These are phyloP conservation scores for Penicillium sp. DNA, from an alignment of 2,329 filamentous ascomycete genomes.

Conservation along the genomic window DNA sequence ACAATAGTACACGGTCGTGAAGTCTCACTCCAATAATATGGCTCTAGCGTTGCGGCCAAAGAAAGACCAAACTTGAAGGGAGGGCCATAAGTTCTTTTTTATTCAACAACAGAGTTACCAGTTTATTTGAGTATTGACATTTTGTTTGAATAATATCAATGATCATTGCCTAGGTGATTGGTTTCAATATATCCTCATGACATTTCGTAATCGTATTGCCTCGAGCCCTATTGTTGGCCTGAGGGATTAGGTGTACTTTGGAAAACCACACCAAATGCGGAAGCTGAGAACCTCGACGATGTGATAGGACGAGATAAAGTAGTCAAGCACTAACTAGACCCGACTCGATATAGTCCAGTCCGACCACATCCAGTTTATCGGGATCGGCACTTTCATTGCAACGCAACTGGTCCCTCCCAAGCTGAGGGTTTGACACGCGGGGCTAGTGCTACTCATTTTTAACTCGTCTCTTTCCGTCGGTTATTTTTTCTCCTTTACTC, in stretches of 20 bases:
- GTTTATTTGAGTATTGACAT: too few species aligned
- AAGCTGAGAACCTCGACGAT: neutral
- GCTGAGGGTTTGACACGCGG: slow-evolving; percentile 8
- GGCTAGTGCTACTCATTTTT: slow-evolving; percentile 5
- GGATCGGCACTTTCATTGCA: slow-evolving; percentile 20
- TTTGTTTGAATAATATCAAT: too few species aligned
- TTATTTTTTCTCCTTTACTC: neutral
- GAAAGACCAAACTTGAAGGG: too few species aligned
- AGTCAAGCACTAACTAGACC: slow-evolving; percentile 18
- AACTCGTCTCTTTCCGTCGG: neutral
- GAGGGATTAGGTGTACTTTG: neutral
- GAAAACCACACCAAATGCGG: neutral
- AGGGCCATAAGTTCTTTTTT: too few species aligned
- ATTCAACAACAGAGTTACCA: too few species aligned
- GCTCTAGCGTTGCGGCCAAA: too few species aligned
- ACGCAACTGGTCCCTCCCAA: slow-evolving; percentile 15
- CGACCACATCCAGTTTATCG: slow-evolving; percentile 9
- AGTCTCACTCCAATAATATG: too few species aligned
- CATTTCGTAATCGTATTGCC: neutral
- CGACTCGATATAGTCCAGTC: slow-evolving; percentile 2
- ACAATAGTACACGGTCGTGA: too few species aligned
- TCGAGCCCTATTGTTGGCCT: neutral
- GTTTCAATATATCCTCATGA: too few species aligned
- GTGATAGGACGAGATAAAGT: slow-evolving; percentile 3
- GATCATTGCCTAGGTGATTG: too few species aligned